Evolutionary conservation across 495 filamentous ascomycete genomes (phyloP).

Genomic region (Hypoxylon trugodes): DNA sequence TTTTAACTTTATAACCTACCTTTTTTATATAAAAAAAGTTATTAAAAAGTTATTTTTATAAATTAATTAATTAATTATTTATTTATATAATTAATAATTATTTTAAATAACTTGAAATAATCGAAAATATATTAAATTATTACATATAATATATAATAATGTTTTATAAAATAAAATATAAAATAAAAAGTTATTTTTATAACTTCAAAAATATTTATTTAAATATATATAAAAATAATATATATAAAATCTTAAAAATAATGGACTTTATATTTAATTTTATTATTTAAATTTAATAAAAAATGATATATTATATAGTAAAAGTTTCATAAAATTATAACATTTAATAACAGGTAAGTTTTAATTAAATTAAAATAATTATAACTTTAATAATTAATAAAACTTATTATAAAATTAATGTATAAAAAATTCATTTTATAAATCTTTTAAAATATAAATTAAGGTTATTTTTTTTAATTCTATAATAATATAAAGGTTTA

Average conservation of each 20-base stretch:
- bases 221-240: no score
- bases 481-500: no score
- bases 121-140: no score
- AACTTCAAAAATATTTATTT: no score
- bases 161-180: neutral
- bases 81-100: no score
- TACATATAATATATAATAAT: no score
- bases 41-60: neutral
- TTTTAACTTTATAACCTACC: neutral
- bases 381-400: neutral
- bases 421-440: neutral
- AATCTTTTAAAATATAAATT: neutral
- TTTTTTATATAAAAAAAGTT: neutral
- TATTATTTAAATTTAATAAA: neutral
- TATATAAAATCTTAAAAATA: no score
- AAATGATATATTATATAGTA: neutral
- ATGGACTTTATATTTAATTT: neutral
- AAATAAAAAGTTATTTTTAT: neutral
- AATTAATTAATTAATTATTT: neutral
- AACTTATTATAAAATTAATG: neutral
- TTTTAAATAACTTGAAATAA: no score
- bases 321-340: neutral
- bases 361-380: neutral
- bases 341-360: no score
- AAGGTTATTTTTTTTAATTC: neutral